phyloP scores from a whole-genome alignment of 2,329 filamentous ascomycete species.

The Trichoderma sp. region DNA sequence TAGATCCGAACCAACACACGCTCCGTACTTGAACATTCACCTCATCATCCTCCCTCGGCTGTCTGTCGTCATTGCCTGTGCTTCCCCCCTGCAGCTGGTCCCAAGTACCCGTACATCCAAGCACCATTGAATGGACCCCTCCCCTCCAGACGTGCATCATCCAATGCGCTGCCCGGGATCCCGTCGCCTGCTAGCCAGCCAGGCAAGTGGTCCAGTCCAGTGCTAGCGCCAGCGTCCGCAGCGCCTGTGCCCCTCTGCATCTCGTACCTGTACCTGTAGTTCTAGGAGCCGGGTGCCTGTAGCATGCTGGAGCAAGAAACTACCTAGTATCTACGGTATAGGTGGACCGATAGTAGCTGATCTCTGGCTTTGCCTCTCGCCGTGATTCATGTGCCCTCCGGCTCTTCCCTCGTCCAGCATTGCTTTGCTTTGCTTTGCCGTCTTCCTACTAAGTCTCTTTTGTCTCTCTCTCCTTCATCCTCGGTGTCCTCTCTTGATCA shows the following conservation, averaged over 20 bases:
- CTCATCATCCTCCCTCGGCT: neutral
- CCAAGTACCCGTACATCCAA: neutral
- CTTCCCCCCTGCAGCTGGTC: neutral
- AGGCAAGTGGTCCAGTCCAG: neutral
- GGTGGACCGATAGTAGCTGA: neutral
- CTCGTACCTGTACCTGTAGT: neutral
- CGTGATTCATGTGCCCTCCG: neutral
- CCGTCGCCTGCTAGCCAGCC: conserved; percentile 1
- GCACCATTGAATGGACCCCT: neutral
- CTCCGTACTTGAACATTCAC: too few species aligned
- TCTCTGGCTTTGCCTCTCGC: neutral
- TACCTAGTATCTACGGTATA: neutral
- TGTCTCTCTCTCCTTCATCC: neutral
- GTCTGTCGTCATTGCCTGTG: conserved; percentile 24
- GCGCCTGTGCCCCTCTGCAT: neutral
- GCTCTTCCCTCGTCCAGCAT: too few species aligned
- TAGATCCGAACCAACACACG: too few species aligned
- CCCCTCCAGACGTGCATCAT: neutral
- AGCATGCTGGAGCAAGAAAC: neutral
- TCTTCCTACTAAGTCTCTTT: neutral
- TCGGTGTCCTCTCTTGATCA: too few species aligned
- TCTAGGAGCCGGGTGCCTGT: neutral
- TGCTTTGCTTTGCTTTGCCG: too few species aligned
- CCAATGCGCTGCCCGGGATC: conserved; percentile 8
- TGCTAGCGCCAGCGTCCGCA: conserved; percentile 8